Base-by-base conservation (phyloP, 257 asterid species). In the Fraxinus cuspidata region DNA sequence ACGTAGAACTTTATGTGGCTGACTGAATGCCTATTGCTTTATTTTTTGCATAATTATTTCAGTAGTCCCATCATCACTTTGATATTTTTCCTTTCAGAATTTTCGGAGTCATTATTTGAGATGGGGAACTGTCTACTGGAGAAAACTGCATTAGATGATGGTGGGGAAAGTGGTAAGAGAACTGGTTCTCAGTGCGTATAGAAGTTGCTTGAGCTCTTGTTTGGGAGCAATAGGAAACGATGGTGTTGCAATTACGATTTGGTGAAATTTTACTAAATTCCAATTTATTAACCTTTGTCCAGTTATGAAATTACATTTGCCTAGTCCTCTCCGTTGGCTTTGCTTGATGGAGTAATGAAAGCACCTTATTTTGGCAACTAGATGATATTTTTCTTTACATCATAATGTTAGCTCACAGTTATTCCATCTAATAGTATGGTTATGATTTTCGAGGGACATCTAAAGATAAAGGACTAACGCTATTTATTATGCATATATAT, bases 81-180 rank as follows among this genome's bases (percentile, higher is more conserved):
- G 38, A 38, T 71, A 47, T 74, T 66, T 82, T 74, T 63, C 72
- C 69, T 83, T 87, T 73, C 92, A 95, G 99, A 95, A 88, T 93
- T 93, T 82, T 93, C 98, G 0, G 99, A 93, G 90, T 92, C 99
- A 72, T 83, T 93, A 86, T 79, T 88, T 83, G 99, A 95, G 87
- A 93, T 95, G 98, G 99, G 98, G 64, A 89, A 84, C 80, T 92
- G 94, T 82, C 90, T 95, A 56, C 73, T 91, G 86, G 98, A 95
- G 88, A 91, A 91, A 86, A 93, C 93, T 82, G 84, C 90, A 70
- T 67, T 87, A 77, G 89, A 83, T 73, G 89, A 82, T 64, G 89
- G 85, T 70, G 94, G 92, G 82, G 94, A 92, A 83, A 87, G 90
- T 85, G 89, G 99, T 93, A 79, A 83, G 53, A 72, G 47, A 76